Base-by-base conservation (phyloP, 2,329 filamentous ascomycete species). In the Kalmusia sp. region DNA sequence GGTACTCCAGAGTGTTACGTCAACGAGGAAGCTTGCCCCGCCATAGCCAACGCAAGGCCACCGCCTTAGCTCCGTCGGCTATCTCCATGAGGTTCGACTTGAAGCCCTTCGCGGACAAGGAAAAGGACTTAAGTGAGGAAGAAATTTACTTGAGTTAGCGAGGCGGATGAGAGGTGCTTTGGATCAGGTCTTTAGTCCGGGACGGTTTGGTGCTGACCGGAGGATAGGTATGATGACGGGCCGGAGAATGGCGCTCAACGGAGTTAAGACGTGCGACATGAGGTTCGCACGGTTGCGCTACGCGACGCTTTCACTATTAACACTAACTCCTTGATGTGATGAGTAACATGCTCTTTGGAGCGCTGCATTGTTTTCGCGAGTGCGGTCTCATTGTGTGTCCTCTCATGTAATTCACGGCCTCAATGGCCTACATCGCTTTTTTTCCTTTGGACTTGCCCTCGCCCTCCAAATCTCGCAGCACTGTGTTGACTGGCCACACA, bases 401-500 rank as follows among this genome's bases (percentile, higher is more conserved):
- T 33, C 12, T 5, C 4, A 12, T 33, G 30, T 4, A 3, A 15
- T 33, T 3, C 30, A 33, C 14, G 28, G 28, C 14, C 34, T 6
- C 35, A 12, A 11, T 19, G 35, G 15, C 4, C 12, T 15, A 12
- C 4, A 33, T 3, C 4, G 9, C 4, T 33, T 37, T 9, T 9
- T 37, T 6, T 41, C 9, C 4, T 39, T 22, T 11, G 15, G 21
- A 3, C 12, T 12, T 33, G 11, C 30, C 15, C 30, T 33, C 30
- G 30, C 12, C 30, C 9, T 24, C 21, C 37, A 74, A 30, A 35
- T 72, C 65, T 34, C 64, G 63, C 54, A 74, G 25, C 12, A 73
- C 65, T 19, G 57, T 55, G 35, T 55, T 63, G 3, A 72, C 69
- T 6, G 72, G 72, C 72, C 72, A 74, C 7, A 70, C 71, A 48